These are phyloP conservation scores for Nicotiana knightiana DNA, from an alignment of 257 asterid species.

Conservation along the genomic window DNA sequence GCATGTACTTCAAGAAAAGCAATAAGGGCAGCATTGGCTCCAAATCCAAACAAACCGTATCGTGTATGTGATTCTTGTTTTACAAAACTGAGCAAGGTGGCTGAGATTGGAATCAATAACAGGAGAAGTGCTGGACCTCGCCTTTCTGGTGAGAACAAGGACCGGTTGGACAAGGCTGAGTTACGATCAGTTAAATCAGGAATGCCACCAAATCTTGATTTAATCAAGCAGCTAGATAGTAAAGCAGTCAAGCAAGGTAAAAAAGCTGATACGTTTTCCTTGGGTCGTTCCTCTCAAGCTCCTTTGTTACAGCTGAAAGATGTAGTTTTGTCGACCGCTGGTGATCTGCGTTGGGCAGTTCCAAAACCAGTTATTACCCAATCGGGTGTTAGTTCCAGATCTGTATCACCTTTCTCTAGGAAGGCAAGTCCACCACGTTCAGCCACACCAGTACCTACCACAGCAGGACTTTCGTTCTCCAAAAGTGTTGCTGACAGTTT, in stretches of 20 bases:
- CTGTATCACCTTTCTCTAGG: constrained; percentile 91
- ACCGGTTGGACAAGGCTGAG: constrained; percentile 75
- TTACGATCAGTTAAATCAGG: constrained; percentile 58
- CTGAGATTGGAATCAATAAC: constrained; percentile 54
- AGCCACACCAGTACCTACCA: constrained; percentile 88
- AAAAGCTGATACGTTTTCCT: constrained; percentile 61
- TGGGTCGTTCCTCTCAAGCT: constrained; percentile 77
- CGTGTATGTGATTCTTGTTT: constrained; percentile 96
- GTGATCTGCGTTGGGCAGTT: constrained; percentile 45
- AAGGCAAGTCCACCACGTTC: constrained; percentile 87
- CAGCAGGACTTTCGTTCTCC: constrained; percentile 80
- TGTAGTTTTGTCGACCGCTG: constrained; percentile 43
- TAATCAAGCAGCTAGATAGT: constrained; percentile 70
- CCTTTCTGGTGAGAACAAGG: constrained; percentile 81
- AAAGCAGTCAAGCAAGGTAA: constrained; percentile 90
- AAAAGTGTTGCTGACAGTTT: constrained; percentile 72
- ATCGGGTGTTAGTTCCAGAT: constrained; percentile 68
- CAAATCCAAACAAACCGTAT: constrained; percentile 83
- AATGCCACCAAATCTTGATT: constrained; percentile 58
- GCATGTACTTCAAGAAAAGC: constrained; percentile 89
- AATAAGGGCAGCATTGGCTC: constrained; percentile 75
- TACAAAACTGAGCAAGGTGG: constrained; percentile 69
- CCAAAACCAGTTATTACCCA: constrained; percentile 62
- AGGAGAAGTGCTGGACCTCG: constrained; percentile 72
- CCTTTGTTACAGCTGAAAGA: constrained; percentile 65